Evolutionary conservation across 768 basidiomycete genomes (phyloP).

Genomic region (Gloeopeniophorella convolvens): DNA sequence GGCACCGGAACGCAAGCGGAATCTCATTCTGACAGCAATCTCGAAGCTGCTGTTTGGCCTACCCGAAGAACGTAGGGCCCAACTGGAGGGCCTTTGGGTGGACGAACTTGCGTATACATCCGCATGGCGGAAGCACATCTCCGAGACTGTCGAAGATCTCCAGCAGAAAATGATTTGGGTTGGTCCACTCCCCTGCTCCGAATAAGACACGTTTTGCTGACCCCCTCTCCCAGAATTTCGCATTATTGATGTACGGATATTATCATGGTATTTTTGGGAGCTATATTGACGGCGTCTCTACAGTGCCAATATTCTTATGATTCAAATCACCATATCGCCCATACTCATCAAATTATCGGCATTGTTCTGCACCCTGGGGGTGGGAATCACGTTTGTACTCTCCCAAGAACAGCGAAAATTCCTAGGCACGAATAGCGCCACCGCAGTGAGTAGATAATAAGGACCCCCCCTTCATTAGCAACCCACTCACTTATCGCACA

Average conservation of each 20-base stretch:
- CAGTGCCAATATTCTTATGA: slow-evolving; percentile 4
- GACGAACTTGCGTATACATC: background rate
- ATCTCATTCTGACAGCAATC: background rate
- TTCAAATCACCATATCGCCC: background rate
- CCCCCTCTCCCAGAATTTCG: background rate
- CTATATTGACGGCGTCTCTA: background rate
- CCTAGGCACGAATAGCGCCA: background rate
- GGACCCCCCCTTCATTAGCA: background rate
- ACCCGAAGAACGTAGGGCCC: background rate
- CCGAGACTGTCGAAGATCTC: background rate
- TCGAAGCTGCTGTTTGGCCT: slow-evolving; percentile 4
- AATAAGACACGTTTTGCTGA: background rate
- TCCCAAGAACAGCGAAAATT: background rate
- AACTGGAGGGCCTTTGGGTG: slow-evolving; percentile 2
- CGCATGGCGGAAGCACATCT: slow-evolving; percentile 6
- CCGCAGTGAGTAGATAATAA: background rate
- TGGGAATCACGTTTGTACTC: background rate
- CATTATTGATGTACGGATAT: background rate
- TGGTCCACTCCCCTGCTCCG: background rate
- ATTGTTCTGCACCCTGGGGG: background rate
- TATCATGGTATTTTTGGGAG: background rate
- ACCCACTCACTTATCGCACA: background rate
- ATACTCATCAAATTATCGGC: background rate
- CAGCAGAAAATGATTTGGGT: background rate
- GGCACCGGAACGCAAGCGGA: background rate